A percentile compares a stretch with the other conserved stretches of the same genome.
Evolutionary conservation across 2,329 filamentous ascomycete genomes (phyloP).

Genomic region (Fusarium proliferatum): DNA sequence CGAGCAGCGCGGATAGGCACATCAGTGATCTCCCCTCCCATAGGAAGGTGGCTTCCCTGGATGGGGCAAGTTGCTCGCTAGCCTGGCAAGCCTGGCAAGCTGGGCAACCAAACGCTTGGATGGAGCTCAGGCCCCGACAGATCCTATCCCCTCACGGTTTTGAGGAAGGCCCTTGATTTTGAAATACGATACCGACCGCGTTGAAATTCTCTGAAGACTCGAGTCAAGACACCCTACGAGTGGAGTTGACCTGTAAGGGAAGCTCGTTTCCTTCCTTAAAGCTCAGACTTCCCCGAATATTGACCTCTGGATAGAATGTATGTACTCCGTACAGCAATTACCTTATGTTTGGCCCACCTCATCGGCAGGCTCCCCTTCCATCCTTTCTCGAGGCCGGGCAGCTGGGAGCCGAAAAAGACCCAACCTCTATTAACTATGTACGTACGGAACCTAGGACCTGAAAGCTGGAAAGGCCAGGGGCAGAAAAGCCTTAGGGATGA

Average conservation of each 20-base stretch:
- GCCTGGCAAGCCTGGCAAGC: neutral
- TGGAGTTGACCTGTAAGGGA: slow-evolving; percentile 25
- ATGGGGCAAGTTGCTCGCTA: slow-evolving; percentile 12
- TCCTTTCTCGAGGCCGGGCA: slow-evolving; percentile 4
- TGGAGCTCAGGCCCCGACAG: slow-evolving; percentile 16
- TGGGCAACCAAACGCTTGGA: slow-evolving; percentile 2
- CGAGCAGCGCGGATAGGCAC: slow-evolving; percentile 27
- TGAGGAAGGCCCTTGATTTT: slow-evolving; percentile 2
- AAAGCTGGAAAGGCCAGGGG: slow-evolving; percentile 25
- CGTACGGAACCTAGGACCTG: neutral
- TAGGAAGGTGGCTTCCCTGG: slow-evolving; percentile 15
- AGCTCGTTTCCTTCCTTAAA: slow-evolving; percentile 2
- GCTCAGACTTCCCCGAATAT: slow-evolving; percentile 16
- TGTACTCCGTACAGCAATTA: neutral
- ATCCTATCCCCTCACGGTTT: slow-evolving; percentile 7
- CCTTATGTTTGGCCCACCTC: slow-evolving; percentile 4
- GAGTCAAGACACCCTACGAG: slow-evolving; percentile 33
- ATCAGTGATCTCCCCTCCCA: slow-evolving; percentile 30
- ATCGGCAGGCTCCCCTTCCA: slow-evolving; percentile 25
- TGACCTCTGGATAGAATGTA: neutral
- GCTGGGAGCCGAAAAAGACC: slow-evolving; percentile 9
- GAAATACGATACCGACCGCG: neutral
- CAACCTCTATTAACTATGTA: neutral
- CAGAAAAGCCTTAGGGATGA: slow-evolving; percentile 18
- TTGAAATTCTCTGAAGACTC: slow-evolving; percentile 21